Evolutionary conservation across 2,329 filamentous ascomycete genomes (phyloP), one percentile per base, ranked within the genome.

Genomic region (Aspergillus sp.): DNA sequence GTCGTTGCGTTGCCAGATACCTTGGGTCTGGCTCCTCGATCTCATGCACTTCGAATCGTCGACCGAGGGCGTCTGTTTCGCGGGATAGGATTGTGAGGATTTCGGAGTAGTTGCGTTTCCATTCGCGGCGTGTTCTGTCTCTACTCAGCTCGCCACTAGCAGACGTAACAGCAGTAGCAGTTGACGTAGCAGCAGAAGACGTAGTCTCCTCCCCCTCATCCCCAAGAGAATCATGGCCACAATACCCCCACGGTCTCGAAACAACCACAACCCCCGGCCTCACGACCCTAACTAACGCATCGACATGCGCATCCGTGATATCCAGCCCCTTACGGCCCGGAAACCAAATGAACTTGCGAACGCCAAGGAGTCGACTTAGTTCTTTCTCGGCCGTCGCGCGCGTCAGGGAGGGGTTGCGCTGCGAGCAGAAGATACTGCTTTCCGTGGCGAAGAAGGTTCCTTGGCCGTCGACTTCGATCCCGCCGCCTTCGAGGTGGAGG

Each of bases 361-460:
- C 68, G 4, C 71, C 73, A 3, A 75, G 59, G 22, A 70, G 51
- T 2, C 67, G 62, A 4, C 49, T 26, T 9, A 75, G 57, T 31
- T 73, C 70, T 0, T 49, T 45, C 54, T 75, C 73, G 10, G 72
- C 65, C 2, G 67, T 59, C 0, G 18, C 49, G 3, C 64, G 67
- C 1, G 61, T 61, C 2, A 72, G 18, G 1, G 69, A 70, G 0
- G 63, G 62, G 50, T 75, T 75, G 10, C 73, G 66, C 31, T 70
- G 67, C 18, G 67, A 56, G 14, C 70, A 71, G 6, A 71, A 42
- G 51, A 75, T 72, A 29, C 68, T 72, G 56, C 72, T 75, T 56
- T 73, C 72, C 16, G 69, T 69, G 9, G 64, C 73, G 42, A 75
- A 64, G 4, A 75, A 67, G 2, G 72, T 74, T n/a, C 73, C 73